Evolutionary conservation across 768 basidiomycete genomes (phyloP), one percentile per base, ranked within the genome.

Genomic region (Wakefieldia striispora): DNA sequence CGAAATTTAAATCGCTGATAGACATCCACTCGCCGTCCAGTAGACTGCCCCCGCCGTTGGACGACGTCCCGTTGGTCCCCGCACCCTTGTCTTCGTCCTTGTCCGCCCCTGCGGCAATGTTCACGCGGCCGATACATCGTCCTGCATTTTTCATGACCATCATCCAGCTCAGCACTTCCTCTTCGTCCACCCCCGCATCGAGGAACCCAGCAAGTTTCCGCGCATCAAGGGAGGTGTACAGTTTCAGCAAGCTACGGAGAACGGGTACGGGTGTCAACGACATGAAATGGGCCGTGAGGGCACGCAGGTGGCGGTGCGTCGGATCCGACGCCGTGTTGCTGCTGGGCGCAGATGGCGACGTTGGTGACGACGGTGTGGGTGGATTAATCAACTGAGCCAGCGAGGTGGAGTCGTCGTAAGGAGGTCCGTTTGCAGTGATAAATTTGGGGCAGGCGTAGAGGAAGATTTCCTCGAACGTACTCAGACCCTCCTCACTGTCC

Each of bases 361-460:
- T 36, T 1, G 70, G 61, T 2, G 73, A 67, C 13, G 75, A 70
- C 11, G 62, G 65, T 49, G 45, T 72, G 56, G 46, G 72, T 59
- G 59, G 60, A n/a, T 75, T 70, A 23, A 72, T 50, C 50, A 86
- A 74, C 10, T 70, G 62, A 17, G 77, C 72, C 44, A 95, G 78
- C 0, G 80, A 75, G 6, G 74, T 71, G 1, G 82, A 69, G 62
- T 95, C 90, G 33, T 95, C 88, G 71, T 95, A 97, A 5, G 94
- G 93, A 3, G 95, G 95, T 13, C 94, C 83, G 66, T 93, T 95
- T 55, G 95, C 93, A 16, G 82, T 82, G 69, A 99, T 95, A 75
- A 97, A 97, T 68, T 97, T 95, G 4, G 97, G 97, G 68, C 93
- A 95, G 19, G 95, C 91, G 51, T 90, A 91, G 8, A 90, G 71